Base-by-base conservation (phyloP, 176 grass and related monocot genomes). In the Zoysia japonica region DNA sequence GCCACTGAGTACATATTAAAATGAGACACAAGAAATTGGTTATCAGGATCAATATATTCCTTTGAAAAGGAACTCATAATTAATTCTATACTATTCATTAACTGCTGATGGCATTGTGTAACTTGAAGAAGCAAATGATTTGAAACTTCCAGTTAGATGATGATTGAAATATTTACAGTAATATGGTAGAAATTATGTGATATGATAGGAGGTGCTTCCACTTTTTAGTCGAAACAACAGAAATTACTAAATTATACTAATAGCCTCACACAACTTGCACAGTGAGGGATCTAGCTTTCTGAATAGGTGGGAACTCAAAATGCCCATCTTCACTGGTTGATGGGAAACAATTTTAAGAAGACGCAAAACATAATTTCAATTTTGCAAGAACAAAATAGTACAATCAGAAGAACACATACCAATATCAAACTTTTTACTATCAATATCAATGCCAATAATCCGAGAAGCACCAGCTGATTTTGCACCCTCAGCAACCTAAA, bases 381-480 rank as follows among this genome's bases (percentile, higher is more conserved):
- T 13, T 20, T 62, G 1, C 7, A 72, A 5, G 46, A 64, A 50
- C 11, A 80, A 72, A 67, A 54, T 53, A 3, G 70, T 40, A 36
- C 2, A n/a, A 61, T 2, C 2, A 69, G 76, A 5, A 66, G 1
- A 74, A 68, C 5, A 49, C 9, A 72, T 94, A 94, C 96, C 96
- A 70, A 86, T 73, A 54, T 99, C 92, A 80, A 91, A 99, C 80
- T 95, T 99, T 71, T 93, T 99, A 83, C 36, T 88, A 71, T 99
- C 96, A 74, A 99, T 89, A 67, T 99, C 96, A 67, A 99, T 78
- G 67, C 92, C 96, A 89, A 99, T 99, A 82, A 95, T 87, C 49
- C 96, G 90, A 77, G 90, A 93, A 86, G 92, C 92, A 9, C 96
- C 90, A 42, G 92, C 96, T 50, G 92, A 53, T 88, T 99, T 99